Base-by-base conservation (phyloP, 495 filamentous ascomycete species). In the Podospora australis region DNA sequence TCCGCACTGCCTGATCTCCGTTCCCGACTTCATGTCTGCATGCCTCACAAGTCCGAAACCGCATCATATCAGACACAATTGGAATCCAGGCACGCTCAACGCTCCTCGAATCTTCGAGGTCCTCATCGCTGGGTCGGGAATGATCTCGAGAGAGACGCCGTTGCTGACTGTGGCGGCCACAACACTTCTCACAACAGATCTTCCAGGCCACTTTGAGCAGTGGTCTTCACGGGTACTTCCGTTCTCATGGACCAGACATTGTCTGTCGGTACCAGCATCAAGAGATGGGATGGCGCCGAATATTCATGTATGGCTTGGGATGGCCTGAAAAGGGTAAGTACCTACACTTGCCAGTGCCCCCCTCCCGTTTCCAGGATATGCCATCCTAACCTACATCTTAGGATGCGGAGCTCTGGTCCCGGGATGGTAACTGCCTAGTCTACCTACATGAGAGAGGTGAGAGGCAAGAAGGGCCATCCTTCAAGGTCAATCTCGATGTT, bases 321-420 rank as follows among this genome's bases (percentile, higher is more conserved):
- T 56, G 69, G 64, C 22, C 54, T 81, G 17, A 62, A 70, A 57
- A 72, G 65, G 54, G 79, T 81, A 63, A 54, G 71, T 58, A 20
- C 16, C 16, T 13, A 20, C 6, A 23, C 25, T n/a, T n/a, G n/a
- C n/a, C 7, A 14, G 11, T 2, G 21, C 16, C 20, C 5, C n/a
- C 4, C 26, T 43, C 6, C 39, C 23, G 22, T 2, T 7, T 29
- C 24, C 9, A 13, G 21, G 35, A 28, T 10, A 26, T 8, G 2
- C 24, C 25, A n/a, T 19, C 26, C 19, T 43, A 54, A 42, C 43
- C 49, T 25, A 24, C 22, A 4, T 19, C 19, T 17, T 29, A 78
- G 74, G 83, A 87, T 58, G 65, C 75, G 11, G 81, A 86, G 46
- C 69, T 87, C 11, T 87, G 80, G 80, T 71, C 69, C 60, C 65